Percentiles rank a stretch among this genome's conserved stretches.
phyloP scores from a whole-genome alignment of 257 asterid genomes.

The Forsythia viridissima region DNA sequence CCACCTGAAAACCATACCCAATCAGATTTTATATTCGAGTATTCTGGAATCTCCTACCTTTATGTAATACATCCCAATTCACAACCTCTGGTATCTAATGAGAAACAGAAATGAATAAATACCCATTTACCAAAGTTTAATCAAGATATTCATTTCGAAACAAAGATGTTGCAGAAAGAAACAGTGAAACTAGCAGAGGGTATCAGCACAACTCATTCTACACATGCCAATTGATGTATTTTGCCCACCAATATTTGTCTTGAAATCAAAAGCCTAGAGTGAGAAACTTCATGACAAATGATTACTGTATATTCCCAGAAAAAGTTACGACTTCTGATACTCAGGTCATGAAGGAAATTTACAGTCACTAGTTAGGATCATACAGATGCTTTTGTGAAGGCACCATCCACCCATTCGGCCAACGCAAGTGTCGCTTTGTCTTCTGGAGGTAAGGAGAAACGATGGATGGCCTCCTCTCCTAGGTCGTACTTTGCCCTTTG shows the following conservation, averaged over 20 bases:
- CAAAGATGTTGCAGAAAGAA: neutral
- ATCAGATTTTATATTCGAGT: slow-evolving; percentile 19
- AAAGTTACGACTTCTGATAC: slow-evolving; percentile 1
- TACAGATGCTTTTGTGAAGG: slow-evolving; percentile 86
- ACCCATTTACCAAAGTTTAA: neutral
- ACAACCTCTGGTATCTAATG: neutral
- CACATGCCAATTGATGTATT: neutral
- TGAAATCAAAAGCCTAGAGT: neutral
- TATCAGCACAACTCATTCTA: slow-evolving; percentile 16
- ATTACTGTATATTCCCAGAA: slow-evolving; percentile 11
- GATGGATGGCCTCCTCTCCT: slow-evolving; percentile 93
- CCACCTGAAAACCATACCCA: slow-evolving; percentile 58
- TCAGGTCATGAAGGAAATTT: slow-evolving; percentile 16
- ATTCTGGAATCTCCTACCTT: slow-evolving; percentile 11
- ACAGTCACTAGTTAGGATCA: slow-evolving; percentile 39
- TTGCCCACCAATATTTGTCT: slow-evolving; percentile 9
- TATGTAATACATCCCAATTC: neutral
- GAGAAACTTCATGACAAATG: neutral
- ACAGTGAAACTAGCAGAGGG: slow-evolving; percentile 11
- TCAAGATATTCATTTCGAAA: slow-evolving; percentile 7
- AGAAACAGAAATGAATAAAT: neutral
- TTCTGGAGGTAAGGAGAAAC: slow-evolving; percentile 93
- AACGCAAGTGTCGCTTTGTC: slow-evolving; percentile 91
- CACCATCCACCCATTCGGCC: slow-evolving; percentile 95
- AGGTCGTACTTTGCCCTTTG: slow-evolving; percentile 95